These are phyloP conservation scores for Solanum chmielewskii DNA, from an alignment of 257 asterid species.

Conservation along the genomic window DNA sequence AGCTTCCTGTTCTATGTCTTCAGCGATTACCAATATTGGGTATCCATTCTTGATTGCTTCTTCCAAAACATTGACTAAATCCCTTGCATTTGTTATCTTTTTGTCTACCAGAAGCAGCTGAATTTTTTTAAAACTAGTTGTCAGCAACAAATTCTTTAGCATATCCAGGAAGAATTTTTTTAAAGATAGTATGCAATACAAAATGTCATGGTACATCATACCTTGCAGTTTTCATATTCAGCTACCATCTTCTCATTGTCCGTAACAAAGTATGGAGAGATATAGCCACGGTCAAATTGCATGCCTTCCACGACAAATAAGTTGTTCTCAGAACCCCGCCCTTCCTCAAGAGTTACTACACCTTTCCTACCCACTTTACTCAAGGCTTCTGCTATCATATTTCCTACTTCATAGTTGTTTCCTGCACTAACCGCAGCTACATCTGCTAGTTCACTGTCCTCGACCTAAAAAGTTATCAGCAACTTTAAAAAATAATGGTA, in stretches of 20 bases:
- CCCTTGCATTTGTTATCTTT: constrained; percentile 92
- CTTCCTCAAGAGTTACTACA: constrained; percentile 97
- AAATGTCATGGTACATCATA: constrained; percentile 1
- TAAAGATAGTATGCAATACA: background rate
- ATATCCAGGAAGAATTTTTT: background rate
- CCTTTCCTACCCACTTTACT: constrained; percentile 97
- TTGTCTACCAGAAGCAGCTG: constrained; percentile 88
- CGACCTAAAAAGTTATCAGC: constrained; percentile 34
- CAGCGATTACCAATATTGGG: constrained; percentile 79
- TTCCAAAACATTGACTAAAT: constrained; percentile 67
- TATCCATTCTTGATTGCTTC: constrained; percentile 83
- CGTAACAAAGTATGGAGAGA: constrained; percentile 87
- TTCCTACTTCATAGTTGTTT: constrained; percentile 83
- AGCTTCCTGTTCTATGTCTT: constrained; percentile 97
- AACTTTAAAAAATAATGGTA: background rate
- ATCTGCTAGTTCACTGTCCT: constrained; percentile 93
- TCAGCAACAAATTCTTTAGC: background rate
- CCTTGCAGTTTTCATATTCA: constrained; percentile 98
- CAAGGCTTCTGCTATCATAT: constrained; percentile 94
- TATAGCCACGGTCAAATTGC: constrained; percentile 97
- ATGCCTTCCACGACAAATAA: constrained; percentile 91
- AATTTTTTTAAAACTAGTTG: background rate
- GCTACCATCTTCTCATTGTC: constrained; percentile 92
- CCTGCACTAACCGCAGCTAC: constrained; percentile 99
- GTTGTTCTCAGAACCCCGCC: constrained; percentile 80